phyloP scores from a whole-genome alignment of 2,329 filamentous ascomycete genomes.

The Coniosporium tulheliwenetii region DNA sequence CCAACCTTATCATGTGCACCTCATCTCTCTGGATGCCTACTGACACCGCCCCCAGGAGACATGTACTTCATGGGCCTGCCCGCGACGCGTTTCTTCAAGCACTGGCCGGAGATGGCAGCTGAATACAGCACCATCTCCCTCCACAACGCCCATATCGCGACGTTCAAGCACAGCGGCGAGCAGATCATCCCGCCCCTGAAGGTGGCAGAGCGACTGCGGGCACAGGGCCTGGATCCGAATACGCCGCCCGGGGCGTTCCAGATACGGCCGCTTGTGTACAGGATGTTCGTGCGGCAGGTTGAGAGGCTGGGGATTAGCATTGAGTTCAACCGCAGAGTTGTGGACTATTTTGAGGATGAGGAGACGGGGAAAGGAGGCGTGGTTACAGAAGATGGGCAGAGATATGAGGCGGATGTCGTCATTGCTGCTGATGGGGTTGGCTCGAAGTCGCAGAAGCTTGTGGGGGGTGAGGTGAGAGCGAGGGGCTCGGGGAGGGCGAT shows the following conservation, averaged over 20 bases:
- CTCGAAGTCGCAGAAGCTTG: slow-evolving; percentile 27
- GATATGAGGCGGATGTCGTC: slow-evolving; percentile 24
- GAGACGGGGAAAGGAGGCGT: slow-evolving; percentile 10
- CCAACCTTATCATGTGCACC: too few species aligned
- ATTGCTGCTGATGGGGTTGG: slow-evolving; percentile 22
- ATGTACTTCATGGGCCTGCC: slow-evolving; percentile 46
- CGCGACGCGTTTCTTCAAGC: slow-evolving; percentile 38
- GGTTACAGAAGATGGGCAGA: slow-evolving; percentile 21
- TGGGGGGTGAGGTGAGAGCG: slow-evolving; percentile 27
- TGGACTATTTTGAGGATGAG: slow-evolving; percentile 29
- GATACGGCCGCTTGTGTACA: slow-evolving; percentile 39
- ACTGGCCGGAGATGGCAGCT: slow-evolving; percentile 36
- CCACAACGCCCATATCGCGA: slow-evolving; percentile 39
- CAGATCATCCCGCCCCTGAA: slow-evolving; percentile 31
- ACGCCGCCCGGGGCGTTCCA: slow-evolving; percentile 39
- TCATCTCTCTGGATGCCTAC: too few species aligned
- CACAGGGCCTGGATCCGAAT: slow-evolving; percentile 26
- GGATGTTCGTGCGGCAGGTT: slow-evolving; percentile 37
- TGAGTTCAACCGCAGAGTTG: slow-evolving; percentile 14
- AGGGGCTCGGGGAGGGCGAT: slow-evolving; percentile 12
- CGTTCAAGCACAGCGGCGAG: slow-evolving; percentile 37
- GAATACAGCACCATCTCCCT: slow-evolving; percentile 37
- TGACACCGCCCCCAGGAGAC: slow-evolving; percentile 25
- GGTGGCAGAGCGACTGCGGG: slow-evolving; percentile 34
- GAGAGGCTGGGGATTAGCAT: slow-evolving; percentile 27